Evolutionary conservation across 2,329 filamentous ascomycete species (phyloP), one percentile per base, ranked within the genome.

Genomic region (Alternaria gansuensis): DNA sequence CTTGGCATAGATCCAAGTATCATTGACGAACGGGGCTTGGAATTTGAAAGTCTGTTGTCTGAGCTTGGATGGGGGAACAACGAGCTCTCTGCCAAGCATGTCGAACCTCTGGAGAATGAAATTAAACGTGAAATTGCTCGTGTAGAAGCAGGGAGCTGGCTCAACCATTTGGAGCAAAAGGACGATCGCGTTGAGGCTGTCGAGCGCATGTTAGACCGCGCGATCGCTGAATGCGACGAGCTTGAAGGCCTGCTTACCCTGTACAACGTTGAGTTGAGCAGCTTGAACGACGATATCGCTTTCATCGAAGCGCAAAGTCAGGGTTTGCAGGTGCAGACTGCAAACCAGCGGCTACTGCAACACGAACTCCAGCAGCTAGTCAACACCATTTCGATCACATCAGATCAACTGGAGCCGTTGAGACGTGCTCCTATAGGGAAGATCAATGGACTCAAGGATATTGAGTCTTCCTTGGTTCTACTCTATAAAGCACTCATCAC

Each of bases 241-340:
- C 83, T 99, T 57, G 95, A 99, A 75, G 96, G 96, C 59, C 83
- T 99, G 37, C 82, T 99, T 51, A 99, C 95, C 0, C 81, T 99
- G 33, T 99, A 99, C 77, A 92, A 91, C 45, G 95, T 98, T 26
- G 95, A 99, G 77, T 83, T 99, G 6, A 60, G 26, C 72, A 98
- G 93, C 48, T 84, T 99, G 29, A 93, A 93, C 56, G 94, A 98
- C 49, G 95, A 99, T 70, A 96, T 99, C 68, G 89, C 93, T 3
- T 98, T 96, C 75, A 98, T 99, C 65, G 95, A 99, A 80, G 93
- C 95, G 2, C 95, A 99, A 78, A 93, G 92, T 6, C 94, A 99
- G 79, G 95, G 95, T 82, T 82, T 99, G 45, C 95, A 99, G 72
- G 94, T 99, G 6, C 95, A 98, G 78, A 94, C 94, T 21, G 92